phyloP scores from a whole-genome alignment of 805 yeast genomes.

The Sugiyamaella lignohabitans region DNA sequence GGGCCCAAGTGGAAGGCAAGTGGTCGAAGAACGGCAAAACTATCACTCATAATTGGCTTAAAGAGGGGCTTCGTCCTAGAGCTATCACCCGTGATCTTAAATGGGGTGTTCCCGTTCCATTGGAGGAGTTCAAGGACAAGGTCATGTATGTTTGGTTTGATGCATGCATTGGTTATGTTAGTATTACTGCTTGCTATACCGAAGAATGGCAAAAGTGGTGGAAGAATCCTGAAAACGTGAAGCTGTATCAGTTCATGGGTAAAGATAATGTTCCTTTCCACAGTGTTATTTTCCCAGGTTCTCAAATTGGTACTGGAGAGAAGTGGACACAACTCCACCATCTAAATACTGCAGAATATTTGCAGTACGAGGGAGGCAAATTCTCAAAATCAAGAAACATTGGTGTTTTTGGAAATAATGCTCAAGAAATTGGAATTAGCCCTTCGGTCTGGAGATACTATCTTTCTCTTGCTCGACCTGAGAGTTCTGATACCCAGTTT shows the following conservation, averaged over 20 bases:
- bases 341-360: slow-evolving; percentile 88
- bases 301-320: slow-evolving; percentile 82
- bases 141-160: slow-evolving; percentile 98
- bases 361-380: slow-evolving; percentile 97
- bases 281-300: slow-evolving; percentile 93
- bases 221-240: slow-evolving; percentile 84
- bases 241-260: slow-evolving; percentile 96
- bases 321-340: slow-evolving; percentile 89
- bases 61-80: slow-evolving; percentile 86
- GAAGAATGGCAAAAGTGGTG: slow-evolving; percentile 87
- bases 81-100: slow-evolving; percentile 94
- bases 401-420: slow-evolving; percentile 98
- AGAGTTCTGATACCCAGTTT: slow-evolving; percentile 90
- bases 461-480: slow-evolving; percentile 88
- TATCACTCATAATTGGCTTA: slow-evolving; percentile 89
- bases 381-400: slow-evolving; percentile 96
- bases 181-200: slow-evolving; percentile 91
- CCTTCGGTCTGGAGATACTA: slow-evolving; percentile 98
- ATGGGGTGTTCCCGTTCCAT: slow-evolving; percentile 99
- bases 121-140: slow-evolving; percentile 76
- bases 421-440: slow-evolving; percentile 83
- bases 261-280: slow-evolving; percentile 99
- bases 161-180: slow-evolving; percentile 94
- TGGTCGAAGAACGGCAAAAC: slow-evolving; percentile 92
- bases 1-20: slow-evolving; percentile 61